phyloP scores from a whole-genome alignment of 148 eudicot species.

The Hydrangea macrophylla region DNA sequence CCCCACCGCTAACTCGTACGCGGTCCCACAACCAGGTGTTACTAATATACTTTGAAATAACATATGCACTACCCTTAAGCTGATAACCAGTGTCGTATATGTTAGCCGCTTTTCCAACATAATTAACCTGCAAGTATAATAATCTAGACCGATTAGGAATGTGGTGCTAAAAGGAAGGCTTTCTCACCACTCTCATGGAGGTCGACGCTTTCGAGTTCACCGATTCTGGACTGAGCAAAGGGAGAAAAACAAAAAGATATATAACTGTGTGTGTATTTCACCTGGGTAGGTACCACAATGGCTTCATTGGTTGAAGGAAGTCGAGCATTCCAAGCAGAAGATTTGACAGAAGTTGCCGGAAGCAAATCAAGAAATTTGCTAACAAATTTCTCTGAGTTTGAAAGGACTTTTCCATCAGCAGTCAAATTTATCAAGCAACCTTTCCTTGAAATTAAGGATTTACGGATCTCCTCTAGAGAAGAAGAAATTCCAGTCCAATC shows the following conservation, averaged over 20 bases:
- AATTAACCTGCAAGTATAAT: constrained; percentile 63
- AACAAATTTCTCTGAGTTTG: constrained; percentile 58
- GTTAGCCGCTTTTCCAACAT: constrained; percentile 98
- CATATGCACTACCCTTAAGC: constrained; percentile 91
- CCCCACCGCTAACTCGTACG: constrained; percentile 99
- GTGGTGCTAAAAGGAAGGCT: not conserved
- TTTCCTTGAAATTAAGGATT: constrained; percentile 57
- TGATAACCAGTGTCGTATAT: constrained; percentile 77
- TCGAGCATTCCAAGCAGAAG: constrained; percentile 63
- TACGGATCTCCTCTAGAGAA: constrained; percentile 92
- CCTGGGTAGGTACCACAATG: constrained; percentile 94
- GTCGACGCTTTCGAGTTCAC: no score
- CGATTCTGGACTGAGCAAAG: no score
- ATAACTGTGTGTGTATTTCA: constrained; percentile 21
- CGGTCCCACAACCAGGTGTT: constrained; percentile 99
- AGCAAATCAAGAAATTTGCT: constrained; percentile 81
- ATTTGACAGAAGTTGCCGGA: constrained; percentile 43
- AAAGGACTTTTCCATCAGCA: constrained; percentile 78
- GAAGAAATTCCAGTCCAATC: constrained; percentile 79
- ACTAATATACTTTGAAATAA: constrained; percentile 77
- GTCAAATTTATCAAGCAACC: constrained; percentile 90
- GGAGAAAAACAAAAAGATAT: not conserved
- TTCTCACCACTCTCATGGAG: no score
- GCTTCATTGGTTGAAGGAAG: constrained; percentile 82
- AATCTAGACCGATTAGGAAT: constrained; percentile 7